These are phyloP conservation scores for Ophiostoma sp. DNA, from an alignment of 2,329 filamentous ascomycete species.

Conservation along the genomic window DNA sequence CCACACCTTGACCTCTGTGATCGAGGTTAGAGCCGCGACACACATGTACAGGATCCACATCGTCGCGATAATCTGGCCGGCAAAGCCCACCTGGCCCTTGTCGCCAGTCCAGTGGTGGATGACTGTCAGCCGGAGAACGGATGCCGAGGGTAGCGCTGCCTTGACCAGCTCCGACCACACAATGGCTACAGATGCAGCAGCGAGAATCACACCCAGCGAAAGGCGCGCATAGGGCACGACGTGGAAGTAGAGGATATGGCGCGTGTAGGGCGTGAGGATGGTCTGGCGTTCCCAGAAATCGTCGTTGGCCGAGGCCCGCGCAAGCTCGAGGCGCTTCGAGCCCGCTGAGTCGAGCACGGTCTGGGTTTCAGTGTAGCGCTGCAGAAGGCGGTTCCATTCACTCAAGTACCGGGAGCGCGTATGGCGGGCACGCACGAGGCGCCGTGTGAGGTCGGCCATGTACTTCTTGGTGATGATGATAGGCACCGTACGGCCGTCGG, in stretches of 20 bases:
- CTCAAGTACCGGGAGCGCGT: constrained; percentile 74
- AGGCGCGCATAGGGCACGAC: constrained; percentile 64
- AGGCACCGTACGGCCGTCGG: constrained; percentile 49
- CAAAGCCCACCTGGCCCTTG: constrained; percentile 73
- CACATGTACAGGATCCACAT: constrained; percentile 97
- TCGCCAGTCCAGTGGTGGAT: constrained; percentile 69
- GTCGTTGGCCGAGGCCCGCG: constrained; percentile 48
- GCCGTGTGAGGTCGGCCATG: constrained; percentile 80
- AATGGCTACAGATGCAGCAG: constrained; percentile 71
- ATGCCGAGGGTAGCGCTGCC: constrained; percentile 69
- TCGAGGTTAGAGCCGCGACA: constrained; percentile 74
- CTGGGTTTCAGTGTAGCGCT: constrained; percentile 68
- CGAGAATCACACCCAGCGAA: constrained; percentile 59
- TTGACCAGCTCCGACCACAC: constrained; percentile 94
- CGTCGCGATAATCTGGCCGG: constrained; percentile 76
- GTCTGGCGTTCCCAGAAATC: constrained; percentile 50
- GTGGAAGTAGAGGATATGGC: constrained; percentile 71
- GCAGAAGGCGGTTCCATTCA: constrained; percentile 78
- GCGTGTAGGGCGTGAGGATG: constrained; percentile 71
- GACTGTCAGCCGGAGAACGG: constrained; percentile 60
- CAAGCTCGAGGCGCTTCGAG: constrained; percentile 75
- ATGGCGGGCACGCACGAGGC: constrained; percentile 75
- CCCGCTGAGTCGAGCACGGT: constrained; percentile 76
- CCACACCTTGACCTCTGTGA: constrained; percentile 96
- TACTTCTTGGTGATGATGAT: constrained; percentile 89